Base-by-base conservation (phyloP, 805 yeast genomes). In the Barnettozyma pratensis region DNA sequence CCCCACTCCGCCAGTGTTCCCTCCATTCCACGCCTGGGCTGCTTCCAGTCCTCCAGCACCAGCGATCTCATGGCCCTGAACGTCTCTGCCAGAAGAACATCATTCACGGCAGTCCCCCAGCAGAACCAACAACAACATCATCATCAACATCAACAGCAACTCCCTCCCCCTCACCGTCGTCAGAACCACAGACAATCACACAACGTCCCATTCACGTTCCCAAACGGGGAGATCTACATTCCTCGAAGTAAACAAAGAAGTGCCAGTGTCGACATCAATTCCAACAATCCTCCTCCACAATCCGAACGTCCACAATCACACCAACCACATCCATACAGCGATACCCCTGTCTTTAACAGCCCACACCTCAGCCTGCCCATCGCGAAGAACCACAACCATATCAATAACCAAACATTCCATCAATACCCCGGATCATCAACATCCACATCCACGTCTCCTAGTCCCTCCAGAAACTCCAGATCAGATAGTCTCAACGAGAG, bases 171-270 rank as follows among this genome's bases (percentile, higher is more conserved):
- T 7, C 46, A 32, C 19, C 48, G 42, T 9, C 52, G 50, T 25
- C 43, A 26, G 10, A 47, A 50, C 12, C 52, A 46, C 26, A 44
- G 42, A 37, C 49, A 39, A 7, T 37, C 30, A 9, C 49, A 45
- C 14, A 46, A 57, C 34, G 56, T 54, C 3, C 56, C 61, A 2
- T 61, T 58, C 51, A 59, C 63, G 2, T 61, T 61, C 48, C 65
- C 65, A 25, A 61, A 61, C 37, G 65, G 65, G 38, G 65, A 61
- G 37, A 56, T 60, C 6, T 61, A 61, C 44, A 60, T 55, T 9
- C 65, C 65, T 37, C 50, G 65, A 41, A 52, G 53, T 44, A 60
- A 55, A 45, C 64, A 61, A 34, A 42, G 58, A 41, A 48, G 48
- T 35, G 56, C 61, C 1, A 40, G 36, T 34, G 48, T 55, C 1